phyloP scores from a whole-genome alignment of 805 yeast genomes.

The Schwanniomyces sp. region DNA sequence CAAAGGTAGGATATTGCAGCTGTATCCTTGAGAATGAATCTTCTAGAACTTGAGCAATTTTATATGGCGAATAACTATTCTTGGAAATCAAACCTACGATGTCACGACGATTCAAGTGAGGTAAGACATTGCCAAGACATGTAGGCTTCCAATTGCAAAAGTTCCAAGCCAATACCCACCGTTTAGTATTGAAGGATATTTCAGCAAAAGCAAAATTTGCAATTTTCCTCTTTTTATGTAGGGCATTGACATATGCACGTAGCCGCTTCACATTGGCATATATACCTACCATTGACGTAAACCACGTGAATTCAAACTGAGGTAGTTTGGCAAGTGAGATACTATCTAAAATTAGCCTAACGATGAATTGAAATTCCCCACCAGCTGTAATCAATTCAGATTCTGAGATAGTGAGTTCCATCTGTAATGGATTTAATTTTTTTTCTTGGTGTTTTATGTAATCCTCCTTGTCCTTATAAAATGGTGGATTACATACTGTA shows the following conservation, averaged over 20 bases:
- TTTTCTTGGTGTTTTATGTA: slow-evolving; percentile 2
- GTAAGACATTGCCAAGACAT: background rate
- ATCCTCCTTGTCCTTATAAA: slow-evolving; percentile 11
- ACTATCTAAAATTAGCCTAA: slow-evolving; percentile 11
- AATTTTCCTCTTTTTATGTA: background rate
- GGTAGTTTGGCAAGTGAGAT: background rate
- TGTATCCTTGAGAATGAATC: background rate
- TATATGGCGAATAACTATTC: background rate
- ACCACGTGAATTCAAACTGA: slow-evolving; percentile 13
- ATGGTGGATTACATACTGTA: slow-evolving; percentile 21
- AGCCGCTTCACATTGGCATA: slow-evolving; percentile 8
- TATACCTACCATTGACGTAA: slow-evolving; percentile 18
- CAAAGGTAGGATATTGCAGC: background rate
- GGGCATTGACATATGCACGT: slow-evolving; percentile 1
- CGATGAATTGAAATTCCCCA: slow-evolving; percentile 16
- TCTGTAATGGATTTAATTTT: slow-evolving; percentile 8
- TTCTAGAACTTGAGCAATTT: background rate
- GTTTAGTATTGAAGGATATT: slow-evolving; percentile 9
- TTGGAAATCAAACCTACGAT: background rate
- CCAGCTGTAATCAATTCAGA: slow-evolving; percentile 13
- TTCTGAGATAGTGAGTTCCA: slow-evolving; percentile 5
- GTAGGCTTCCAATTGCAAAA: slow-evolving; percentile 3
- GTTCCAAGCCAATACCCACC: slow-evolving; percentile 21
- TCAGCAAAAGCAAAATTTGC: slow-evolving; percentile 6
- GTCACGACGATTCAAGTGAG: slow-evolving; percentile 1